Base-by-base conservation (phyloP, 163 green algal species). In the Prototheca cutis region DNA sequence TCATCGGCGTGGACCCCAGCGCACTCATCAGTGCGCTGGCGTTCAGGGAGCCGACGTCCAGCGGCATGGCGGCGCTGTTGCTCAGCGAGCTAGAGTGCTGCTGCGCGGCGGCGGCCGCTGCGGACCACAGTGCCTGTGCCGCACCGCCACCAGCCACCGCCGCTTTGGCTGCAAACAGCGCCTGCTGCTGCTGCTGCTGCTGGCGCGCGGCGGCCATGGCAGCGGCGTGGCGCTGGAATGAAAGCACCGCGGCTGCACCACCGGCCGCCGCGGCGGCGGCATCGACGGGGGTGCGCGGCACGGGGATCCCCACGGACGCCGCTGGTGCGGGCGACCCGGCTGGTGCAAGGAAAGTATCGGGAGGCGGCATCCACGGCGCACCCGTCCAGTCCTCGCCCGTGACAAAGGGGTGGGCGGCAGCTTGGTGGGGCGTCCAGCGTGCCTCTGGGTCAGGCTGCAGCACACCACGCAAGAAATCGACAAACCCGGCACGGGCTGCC, bases 371-470 rank as follows among this genome's bases (percentile, higher is more conserved):
- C 13, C 42, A 23, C 18, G 42, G 42, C 42, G 13, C 5, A 5
- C 13, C 42, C 13, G 42, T 21, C 42, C 42, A 51, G 42, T 51
- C 42, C 18, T 5, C 10, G 42, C 81, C 84, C 8, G 84, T 94
- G 59, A 98, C 80, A 69, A 98, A 98, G 29, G 91, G 91, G 73
- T 98, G 91, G 60, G 75, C 62, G 23, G 73, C 49, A 1, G 88
- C 89, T 74, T 93, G 85, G 2, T 66, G 55, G 7, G 85, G 85
- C 2, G 81, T 93, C 85, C 84, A 93, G 33, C 84, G 68, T 6
- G 47, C 59, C 18, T 31, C 29, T 1, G 82, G 79, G 51, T 88
- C 67, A 18, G 76, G 17, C 6, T 81, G 54, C 63, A 98, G 68
- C 48, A 96, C 72, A 1, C 91, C 90, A 24, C 81, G 55, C 42